Conservation (phyloP, 495 filamentous ascomycete species). For the Penicillium riverlandense region DNA sequence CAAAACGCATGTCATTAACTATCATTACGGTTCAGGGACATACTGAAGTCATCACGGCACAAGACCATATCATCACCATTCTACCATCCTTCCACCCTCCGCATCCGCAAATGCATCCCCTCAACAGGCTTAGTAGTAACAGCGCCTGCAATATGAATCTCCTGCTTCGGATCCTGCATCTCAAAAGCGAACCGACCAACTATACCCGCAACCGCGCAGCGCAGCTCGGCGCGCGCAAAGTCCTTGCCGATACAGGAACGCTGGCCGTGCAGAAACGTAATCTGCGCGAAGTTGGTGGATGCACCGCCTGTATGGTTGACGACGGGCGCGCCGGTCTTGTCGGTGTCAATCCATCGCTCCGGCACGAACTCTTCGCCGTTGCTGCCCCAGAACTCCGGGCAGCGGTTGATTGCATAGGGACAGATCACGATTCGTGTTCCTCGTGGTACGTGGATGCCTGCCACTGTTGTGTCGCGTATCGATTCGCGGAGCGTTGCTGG, state of each 20-base stretch:
- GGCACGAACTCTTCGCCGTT: conserved; percentile 36
- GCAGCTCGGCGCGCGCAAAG: conserved; percentile 36
- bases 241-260: conserved; percentile 45
- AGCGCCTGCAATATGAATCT: conserved; percentile 52
- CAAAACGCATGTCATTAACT: too few species aligned
- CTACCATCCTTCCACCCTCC: conserved; percentile 58
- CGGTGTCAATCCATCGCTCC: conserved; percentile 43
- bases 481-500: conserved; percentile 42
- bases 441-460: conserved; percentile 34
- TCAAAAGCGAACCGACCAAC: conserved; percentile 36
- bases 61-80: background rate
- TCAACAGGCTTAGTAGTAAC: conserved; percentile 59
- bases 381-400: conserved; percentile 32
- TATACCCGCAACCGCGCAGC: conserved; percentile 29
- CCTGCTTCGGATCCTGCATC: conserved; percentile 53
- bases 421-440: conserved; percentile 38
- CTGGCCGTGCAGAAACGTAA: conserved; percentile 44
- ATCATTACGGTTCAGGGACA: too few species aligned
- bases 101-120: conserved; percentile 57
- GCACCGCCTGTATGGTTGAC: conserved; percentile 33
- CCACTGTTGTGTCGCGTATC: conserved; percentile 37
- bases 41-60: background rate
- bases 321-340: conserved; percentile 14
- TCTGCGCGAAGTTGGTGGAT: conserved; percentile 38
- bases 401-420: conserved; percentile 36